A percentile compares a stretch with the other conserved stretches of the same genome.
Conservation (phyloP, 2,329 filamentous ascomycete genomes). For the Nigrospora osmanthi region DNA sequence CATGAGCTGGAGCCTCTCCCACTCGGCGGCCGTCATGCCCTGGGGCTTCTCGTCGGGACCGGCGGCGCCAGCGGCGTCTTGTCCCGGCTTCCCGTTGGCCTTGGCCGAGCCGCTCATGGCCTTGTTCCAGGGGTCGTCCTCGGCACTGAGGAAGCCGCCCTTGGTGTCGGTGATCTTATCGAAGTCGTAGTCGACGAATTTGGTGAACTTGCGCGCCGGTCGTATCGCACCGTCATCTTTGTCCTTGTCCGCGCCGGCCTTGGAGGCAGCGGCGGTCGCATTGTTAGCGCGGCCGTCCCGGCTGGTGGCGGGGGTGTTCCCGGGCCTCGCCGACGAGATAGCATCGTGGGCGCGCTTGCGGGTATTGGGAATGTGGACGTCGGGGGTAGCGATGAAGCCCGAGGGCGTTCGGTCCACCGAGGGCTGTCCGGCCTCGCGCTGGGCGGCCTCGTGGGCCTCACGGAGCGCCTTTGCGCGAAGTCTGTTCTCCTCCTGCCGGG, state of each 20-base stretch:
- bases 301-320: slow-evolving; percentile 44
- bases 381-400: slow-evolving; percentile 63
- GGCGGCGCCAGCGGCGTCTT: slow-evolving; percentile 7
- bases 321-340: slow-evolving; percentile 41
- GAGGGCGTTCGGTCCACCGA: slow-evolving; percentile 45
- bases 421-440: slow-evolving; percentile 35
- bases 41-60: slow-evolving; percentile 59
- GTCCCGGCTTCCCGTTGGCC: slow-evolving; percentile 17
- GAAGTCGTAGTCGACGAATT: slow-evolving; percentile 97
- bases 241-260: slow-evolving; percentile 18
- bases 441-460: slow-evolving; percentile 61
- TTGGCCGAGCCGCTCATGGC: slow-evolving; percentile 51
- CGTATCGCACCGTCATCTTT: slow-evolving; percentile 42
- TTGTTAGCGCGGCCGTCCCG: slow-evolving; percentile 57
- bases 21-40: slow-evolving; percentile 84
- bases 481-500: slow-evolving; percentile 69
- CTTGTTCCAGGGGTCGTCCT: slow-evolving; percentile 86
- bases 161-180: slow-evolving; percentile 98
- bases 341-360: slow-evolving; percentile 65
- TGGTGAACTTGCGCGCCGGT: slow-evolving; percentile 80
- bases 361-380: slow-evolving; percentile 49
- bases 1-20: slow-evolving; percentile 77
- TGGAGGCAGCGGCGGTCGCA: slow-evolving; percentile 16
- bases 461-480: slow-evolving; percentile 83
- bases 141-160: slow-evolving; percentile 83